Evolutionary conservation across 75 land plant species (phyloP).

Genomic region (Sequoia sempervirens): DNA sequence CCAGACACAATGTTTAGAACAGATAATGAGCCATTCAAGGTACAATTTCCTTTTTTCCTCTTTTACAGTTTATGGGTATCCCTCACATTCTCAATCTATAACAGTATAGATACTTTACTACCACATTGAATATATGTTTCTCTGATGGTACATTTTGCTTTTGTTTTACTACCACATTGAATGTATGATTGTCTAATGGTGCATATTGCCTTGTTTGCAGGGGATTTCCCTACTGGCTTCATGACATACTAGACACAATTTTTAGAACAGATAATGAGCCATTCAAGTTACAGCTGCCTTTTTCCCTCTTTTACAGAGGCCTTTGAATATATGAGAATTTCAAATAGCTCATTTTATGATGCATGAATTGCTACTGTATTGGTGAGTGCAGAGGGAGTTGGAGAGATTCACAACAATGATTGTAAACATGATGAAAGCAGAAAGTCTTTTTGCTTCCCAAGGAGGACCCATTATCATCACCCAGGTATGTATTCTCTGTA

Average conservation of each 20-base stretch:
- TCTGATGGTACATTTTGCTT: not conserved
- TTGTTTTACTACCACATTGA: constrained; percentile 50
- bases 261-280: too few species aligned
- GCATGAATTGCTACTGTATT: too few species aligned
- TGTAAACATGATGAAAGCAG: too few species aligned
- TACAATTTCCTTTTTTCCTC: too few species aligned
- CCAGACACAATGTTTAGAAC: too few species aligned
- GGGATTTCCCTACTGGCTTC: too few species aligned
- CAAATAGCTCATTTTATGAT: not conserved
- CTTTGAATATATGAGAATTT: not conserved
- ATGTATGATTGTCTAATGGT: constrained; percentile 24
- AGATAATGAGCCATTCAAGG: too few species aligned
- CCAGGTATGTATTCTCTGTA: constrained; percentile 30
- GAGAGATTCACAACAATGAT: too few species aligned
- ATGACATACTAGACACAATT: too few species aligned
- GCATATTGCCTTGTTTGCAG: not conserved
- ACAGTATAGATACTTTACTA: not conserved
- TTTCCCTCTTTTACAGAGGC: not conserved
- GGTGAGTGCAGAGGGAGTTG: too few species aligned
- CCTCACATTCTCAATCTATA: not conserved
- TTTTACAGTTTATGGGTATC: constrained; percentile 19
- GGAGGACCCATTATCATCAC: constrained; percentile 37
- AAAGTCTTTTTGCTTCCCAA: too few species aligned
- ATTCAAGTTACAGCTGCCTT: not conserved
- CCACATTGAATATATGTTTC: not conserved